A percentile compares a stretch with the other conserved stretches of the same genome.
phyloP scores from a whole-genome alignment of 345 rosid genomes.

The Murraya koenigii region DNA sequence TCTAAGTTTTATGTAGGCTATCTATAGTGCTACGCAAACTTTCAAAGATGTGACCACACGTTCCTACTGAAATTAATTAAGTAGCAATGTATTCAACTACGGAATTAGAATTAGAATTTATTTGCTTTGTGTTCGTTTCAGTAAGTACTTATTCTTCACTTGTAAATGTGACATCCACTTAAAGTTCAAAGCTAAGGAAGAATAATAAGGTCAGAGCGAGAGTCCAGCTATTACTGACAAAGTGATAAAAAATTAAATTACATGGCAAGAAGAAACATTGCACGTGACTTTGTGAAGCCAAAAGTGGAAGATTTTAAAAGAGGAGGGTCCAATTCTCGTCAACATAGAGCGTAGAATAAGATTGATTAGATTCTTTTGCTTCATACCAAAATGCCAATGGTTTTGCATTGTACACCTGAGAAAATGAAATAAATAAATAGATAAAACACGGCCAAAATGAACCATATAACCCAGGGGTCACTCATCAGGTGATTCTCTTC shows the following conservation, averaged over 20 bases:
- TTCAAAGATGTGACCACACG: not conserved
- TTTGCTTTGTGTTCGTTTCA: not conserved
- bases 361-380: not conserved
- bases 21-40: too few species aligned
- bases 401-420: not conserved
- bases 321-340: not conserved
- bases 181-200: not conserved
- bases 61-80: not conserved
- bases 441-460: too few species aligned
- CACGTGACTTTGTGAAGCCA: not conserved
- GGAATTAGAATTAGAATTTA: constrained; percentile 8
- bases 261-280: not conserved
- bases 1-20: not conserved
- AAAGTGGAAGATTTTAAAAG: not conserved
- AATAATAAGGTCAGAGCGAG: not conserved
- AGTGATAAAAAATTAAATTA: not conserved
- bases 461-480: too few species aligned
- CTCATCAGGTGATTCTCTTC: too few species aligned
- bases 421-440: too few species aligned
- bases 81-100: not conserved
- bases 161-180: not conserved
- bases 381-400: not conserved
- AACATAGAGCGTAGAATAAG: not conserved
- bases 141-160: not conserved
- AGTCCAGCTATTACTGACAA: not conserved